Conservation (phyloP, 148 eudicot genomes). For the Chenopodium berlandieri region DNA sequence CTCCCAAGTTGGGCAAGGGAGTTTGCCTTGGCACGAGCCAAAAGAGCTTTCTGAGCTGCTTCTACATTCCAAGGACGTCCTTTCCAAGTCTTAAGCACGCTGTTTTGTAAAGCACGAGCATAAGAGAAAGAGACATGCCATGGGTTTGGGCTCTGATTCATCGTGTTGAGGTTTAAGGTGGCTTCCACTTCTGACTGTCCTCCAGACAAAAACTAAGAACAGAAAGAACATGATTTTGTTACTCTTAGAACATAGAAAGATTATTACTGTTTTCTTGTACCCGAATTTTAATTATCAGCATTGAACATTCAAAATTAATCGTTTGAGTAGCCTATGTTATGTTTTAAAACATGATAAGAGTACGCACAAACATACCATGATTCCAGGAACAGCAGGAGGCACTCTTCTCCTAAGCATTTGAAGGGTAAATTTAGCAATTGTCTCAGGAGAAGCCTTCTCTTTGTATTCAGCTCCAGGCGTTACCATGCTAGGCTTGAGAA, state of each 20-base stretch:
- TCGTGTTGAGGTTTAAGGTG: constrained; percentile 80
- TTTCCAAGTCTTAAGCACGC: constrained; percentile 85
- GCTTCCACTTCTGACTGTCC: constrained; percentile 97
- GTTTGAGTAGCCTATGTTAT: background rate
- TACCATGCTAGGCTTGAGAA: constrained; percentile 98
- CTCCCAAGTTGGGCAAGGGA: constrained; percentile 88
- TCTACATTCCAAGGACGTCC: constrained; percentile 77
- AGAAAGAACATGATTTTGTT: background rate
- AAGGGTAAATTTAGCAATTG: constrained; percentile 73
- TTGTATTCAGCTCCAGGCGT: constrained; percentile 98
- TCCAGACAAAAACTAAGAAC: constrained; percentile 79
- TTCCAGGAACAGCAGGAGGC: constrained; percentile 98
- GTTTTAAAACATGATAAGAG: background rate
- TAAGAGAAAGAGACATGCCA: constrained; percentile 99
- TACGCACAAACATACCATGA: constrained; percentile 56
- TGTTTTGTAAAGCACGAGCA: constrained; percentile 88
- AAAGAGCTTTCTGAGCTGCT: constrained; percentile 74
- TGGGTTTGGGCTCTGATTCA: constrained; percentile 96
- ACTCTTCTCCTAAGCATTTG: constrained; percentile 86
- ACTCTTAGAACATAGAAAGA: background rate
- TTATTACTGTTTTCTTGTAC: too few species aligned
- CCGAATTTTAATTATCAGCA: too few species aligned
- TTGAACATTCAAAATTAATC: too few species aligned
- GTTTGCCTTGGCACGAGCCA: constrained; percentile 85
- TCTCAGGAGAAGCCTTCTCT: constrained; percentile 80